Evolutionary conservation across 116 monocot genomes (phyloP).

Genomic region (Iris pallida): DNA sequence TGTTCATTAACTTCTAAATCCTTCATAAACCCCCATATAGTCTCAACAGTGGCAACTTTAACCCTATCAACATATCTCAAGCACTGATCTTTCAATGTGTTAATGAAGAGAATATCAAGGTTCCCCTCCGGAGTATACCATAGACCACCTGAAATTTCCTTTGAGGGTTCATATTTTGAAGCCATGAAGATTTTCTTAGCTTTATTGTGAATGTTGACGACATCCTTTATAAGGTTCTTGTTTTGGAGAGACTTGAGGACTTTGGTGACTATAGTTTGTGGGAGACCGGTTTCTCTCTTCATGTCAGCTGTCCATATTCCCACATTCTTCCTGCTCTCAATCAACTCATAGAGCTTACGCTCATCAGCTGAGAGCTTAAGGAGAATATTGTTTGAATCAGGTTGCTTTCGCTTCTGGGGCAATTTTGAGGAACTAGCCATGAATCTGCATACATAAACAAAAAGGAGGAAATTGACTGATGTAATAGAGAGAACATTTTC

Average conservation of each 20-base stretch:
- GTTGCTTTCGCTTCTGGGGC: conserved; percentile 19
- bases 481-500: no score
- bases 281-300: conserved; percentile 18
- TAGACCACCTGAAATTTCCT: conserved; percentile 53
- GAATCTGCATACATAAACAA: neutral
- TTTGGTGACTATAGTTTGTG: conserved; percentile 19
- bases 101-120: conserved; percentile 46
- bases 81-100: conserved; percentile 24
- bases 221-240: conserved; percentile 52
- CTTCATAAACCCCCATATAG: conserved; percentile 22
- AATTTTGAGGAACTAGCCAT: neutral
- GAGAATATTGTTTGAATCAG: neutral
- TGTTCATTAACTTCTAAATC: conserved; percentile 5
- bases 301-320: conserved; percentile 54
- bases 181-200: conserved; percentile 56
- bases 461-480: neutral
- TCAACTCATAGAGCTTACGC: conserved; percentile 31
- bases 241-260: conserved; percentile 37
- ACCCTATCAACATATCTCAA: conserved; percentile 20
- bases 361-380: conserved; percentile 23
- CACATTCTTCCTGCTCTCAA: conserved; percentile 35
- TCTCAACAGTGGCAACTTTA: conserved; percentile 38
- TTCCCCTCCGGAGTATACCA: conserved; percentile 52
- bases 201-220: conserved; percentile 33
- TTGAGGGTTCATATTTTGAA: conserved; percentile 48